Evolutionary conservation across 2,329 filamentous ascomycete species (phyloP).

Genomic region (Aplosporella prunicola): DNA sequence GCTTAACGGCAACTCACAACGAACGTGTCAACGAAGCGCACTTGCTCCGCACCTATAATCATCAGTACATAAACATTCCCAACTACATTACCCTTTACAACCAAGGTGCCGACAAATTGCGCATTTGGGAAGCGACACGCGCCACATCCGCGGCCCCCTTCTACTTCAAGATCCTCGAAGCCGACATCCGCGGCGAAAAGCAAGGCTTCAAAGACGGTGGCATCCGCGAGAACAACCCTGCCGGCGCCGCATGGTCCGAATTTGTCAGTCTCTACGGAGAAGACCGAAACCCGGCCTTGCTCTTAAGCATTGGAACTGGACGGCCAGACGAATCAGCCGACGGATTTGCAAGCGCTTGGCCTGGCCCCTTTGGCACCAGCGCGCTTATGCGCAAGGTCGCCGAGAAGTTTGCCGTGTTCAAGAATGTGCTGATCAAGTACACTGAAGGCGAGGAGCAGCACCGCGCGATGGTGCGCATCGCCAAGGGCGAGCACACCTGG

Average conservation of each 20-base stretch:
- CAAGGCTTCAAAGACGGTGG: constrained; percentile 41
- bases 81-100: constrained; percentile 41
- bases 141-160: constrained; percentile 46
- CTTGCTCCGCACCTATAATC: constrained; percentile 40
- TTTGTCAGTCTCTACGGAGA: constrained; percentile 38
- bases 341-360: constrained; percentile 38
- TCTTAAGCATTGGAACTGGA: constrained; percentile 40
- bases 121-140: constrained; percentile 44
- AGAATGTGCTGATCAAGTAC: constrained; percentile 43
- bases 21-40: constrained; percentile 39
- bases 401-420: constrained; percentile 41
- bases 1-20: constrained; percentile 40
- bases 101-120: constrained; percentile 35
- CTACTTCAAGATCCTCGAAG: constrained; percentile 41
- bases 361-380: constrained; percentile 35
- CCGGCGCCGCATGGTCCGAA: constrained; percentile 38
- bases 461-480: constrained; percentile 37
- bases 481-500: constrained; percentile 40
- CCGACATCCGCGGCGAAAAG: constrained; percentile 31
- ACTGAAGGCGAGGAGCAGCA: constrained; percentile 42
- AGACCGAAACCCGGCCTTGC: constrained; percentile 33
- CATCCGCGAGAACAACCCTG: constrained; percentile 43
- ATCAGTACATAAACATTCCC: constrained; percentile 34
- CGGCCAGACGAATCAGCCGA: constrained; percentile 35
- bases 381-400: constrained; percentile 35